Conservation (phyloP, 768 basidiomycete genomes). For the Leucocoprinus sp. region DNA sequence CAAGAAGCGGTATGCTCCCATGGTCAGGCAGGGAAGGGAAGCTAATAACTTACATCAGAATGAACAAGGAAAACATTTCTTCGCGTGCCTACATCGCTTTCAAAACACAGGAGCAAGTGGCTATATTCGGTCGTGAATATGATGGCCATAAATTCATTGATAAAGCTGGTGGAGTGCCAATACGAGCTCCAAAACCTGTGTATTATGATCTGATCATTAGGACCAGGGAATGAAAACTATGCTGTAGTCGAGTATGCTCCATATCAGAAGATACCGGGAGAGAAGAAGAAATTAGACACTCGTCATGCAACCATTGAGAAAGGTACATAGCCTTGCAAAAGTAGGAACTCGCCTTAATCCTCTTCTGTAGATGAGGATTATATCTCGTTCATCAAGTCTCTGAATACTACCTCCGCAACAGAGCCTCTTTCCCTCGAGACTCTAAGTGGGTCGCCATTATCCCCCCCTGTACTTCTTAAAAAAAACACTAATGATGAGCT, state of each 20-base stretch:
- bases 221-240: slow-evolving; percentile 75
- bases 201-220: too few species aligned
- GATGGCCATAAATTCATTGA: slow-evolving; percentile 91
- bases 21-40: not conserved
- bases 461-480: not conserved
- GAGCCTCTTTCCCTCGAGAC: slow-evolving; percentile 61
- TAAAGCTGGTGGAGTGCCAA: slow-evolving; percentile 84
- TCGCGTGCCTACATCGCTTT: slow-evolving; percentile 93
- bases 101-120: slow-evolving; percentile 62
- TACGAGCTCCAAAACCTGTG: too few species aligned
- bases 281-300: slow-evolving; percentile 70
- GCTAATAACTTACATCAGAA: slow-evolving; percentile 31
- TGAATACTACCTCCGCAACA: slow-evolving; percentile 40
- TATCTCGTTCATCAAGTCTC: slow-evolving; percentile 69
- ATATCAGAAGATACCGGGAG: slow-evolving; percentile 75
- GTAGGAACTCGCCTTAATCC: not conserved
- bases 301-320: slow-evolving; percentile 86
- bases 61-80: slow-evolving; percentile 76
- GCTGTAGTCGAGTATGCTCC: slow-evolving; percentile 94
- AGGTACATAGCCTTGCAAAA: slow-evolving; percentile 37
- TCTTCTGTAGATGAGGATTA: slow-evolving; percentile 64
- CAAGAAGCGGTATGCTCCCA: slow-evolving; percentile 48
- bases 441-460: slow-evolving; percentile 35
- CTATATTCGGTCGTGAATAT: slow-evolving; percentile 72
- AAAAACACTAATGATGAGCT: slow-evolving; percentile 3